Base-by-base conservation (phyloP, 1,284 basidiomycete genomes). In the Mycena sp. region DNA sequence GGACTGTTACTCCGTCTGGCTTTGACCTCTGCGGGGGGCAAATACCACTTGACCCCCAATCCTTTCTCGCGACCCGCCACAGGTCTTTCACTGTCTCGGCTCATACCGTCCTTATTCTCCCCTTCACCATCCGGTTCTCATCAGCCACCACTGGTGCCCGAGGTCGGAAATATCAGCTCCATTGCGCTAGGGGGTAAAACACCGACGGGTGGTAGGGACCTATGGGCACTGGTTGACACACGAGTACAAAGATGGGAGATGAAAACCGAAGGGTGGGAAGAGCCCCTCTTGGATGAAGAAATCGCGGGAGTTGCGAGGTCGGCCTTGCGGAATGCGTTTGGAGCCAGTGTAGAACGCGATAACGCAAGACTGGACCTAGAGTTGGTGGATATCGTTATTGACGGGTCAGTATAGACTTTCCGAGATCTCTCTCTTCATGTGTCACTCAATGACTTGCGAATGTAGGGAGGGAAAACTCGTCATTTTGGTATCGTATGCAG, bases 201-300 rank as follows among this genome's bases (percentile, higher is more conserved):
- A 25, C 71, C 72, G 58, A 76, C 72, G 9, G 84, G 83, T 9
- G 79, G 81, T 25, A 70, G 74, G 64, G 81, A 88, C 51, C 72
- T 92, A 11, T 92, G 88, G 87, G 84, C 83, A 12, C 76, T 92
- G 43, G 83, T 88, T 2, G 87, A 89, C 59, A 86, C 83, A n/a
- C 80, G 84, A 14, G 71, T 92, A 40, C 90, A 92, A 69, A 83
- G 81, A 60, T 92, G 90, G 90, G 81, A 80, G 46, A 78, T 91
- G 76, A 83, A 81, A 51, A 73, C 83, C 2, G 88, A 89, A 69
- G 88, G 87, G 19, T 88, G 86, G 86, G 90, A 91, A 70, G 85
- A 89, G 64, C 69, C 89, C 26, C 68, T 82, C 1, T 62, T 82
- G 35, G 87, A 91, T 63, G 76, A 78, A 46, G 87, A 91, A 62